Conservation (phyloP, 2,329 filamentous ascomycete species). For the Cladorrhinum sp. region DNA sequence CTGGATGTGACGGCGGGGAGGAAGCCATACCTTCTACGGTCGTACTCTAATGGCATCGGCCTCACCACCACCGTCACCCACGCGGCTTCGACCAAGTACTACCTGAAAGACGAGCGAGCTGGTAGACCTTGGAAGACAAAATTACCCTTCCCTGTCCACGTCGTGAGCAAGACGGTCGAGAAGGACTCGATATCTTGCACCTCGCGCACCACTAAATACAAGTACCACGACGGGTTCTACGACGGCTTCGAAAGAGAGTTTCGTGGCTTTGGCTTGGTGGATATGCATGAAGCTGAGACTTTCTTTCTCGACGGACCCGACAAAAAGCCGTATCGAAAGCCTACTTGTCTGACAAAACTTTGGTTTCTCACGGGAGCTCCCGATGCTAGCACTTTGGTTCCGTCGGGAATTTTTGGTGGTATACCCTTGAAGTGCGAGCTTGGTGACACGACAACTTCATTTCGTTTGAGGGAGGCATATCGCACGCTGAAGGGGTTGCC, state of each 20-base stretch:
- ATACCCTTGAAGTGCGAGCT: no score
- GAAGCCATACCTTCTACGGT: conserved; percentile 28
- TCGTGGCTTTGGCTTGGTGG: conserved; percentile 33
- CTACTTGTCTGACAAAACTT: background rate
- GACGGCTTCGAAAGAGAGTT: conserved; percentile 31
- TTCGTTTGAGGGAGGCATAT: no score
- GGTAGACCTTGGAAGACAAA: conserved; percentile 28
- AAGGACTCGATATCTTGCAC: conserved; percentile 11
- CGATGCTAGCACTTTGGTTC: no score
- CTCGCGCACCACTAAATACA: conserved; percentile 7
- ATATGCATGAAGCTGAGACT: conserved; percentile 8
- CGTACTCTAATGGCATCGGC: conserved; percentile 25
- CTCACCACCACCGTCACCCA: conserved; percentile 24
- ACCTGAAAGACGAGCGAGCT: conserved; percentile 21
- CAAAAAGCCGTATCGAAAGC: background rate
- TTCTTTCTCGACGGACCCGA: background rate
- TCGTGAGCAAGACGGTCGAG: conserved; percentile 16
- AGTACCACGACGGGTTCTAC: conserved; percentile 31
- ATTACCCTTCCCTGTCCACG: conserved; percentile 32
- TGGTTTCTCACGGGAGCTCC: no score
- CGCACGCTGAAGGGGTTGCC: no score
- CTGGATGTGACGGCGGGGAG: conserved; percentile 22
- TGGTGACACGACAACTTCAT: no score
- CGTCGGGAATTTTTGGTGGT: no score
- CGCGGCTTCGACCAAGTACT: conserved; percentile 27